A percentile compares a stretch with the other conserved stretches of the same genome.
Conservation (phyloP, 2,329 filamentous ascomycete species). For the Phaeophleospora eucalypticola region DNA sequence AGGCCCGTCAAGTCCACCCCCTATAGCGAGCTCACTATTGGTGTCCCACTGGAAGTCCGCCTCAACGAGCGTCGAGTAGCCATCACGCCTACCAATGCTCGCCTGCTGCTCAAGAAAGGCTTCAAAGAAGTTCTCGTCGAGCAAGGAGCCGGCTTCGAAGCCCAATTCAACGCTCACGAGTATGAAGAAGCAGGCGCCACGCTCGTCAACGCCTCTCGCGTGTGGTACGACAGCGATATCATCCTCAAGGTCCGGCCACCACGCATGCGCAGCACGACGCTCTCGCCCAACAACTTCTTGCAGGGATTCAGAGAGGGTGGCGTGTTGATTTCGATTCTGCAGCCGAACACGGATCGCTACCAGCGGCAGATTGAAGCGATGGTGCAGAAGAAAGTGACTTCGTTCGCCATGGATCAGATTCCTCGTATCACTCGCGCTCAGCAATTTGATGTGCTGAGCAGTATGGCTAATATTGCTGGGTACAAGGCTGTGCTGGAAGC, state of each 20-base stretch:
- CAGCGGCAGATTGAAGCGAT: slow-evolving; percentile 69
- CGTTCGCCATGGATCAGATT: slow-evolving; percentile 90
- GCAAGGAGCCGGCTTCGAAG: slow-evolving; percentile 70
- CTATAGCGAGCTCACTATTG: slow-evolving; percentile 69
- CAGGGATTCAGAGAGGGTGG: slow-evolving; percentile 63
- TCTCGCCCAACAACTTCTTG: slow-evolving; percentile 57
- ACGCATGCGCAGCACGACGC: slow-evolving; percentile 47
- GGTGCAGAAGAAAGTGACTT: slow-evolving; percentile 65
- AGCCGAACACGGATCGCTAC: slow-evolving; percentile 67
- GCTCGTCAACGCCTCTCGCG: slow-evolving; percentile 62
- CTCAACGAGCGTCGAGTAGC: slow-evolving; percentile 77
- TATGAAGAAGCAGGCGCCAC: slow-evolving; percentile 76
- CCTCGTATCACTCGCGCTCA: slow-evolving; percentile 85
- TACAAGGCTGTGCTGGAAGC: slow-evolving; percentile 90
- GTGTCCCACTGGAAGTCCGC: slow-evolving; percentile 74
- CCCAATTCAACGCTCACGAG: slow-evolving; percentile 72
- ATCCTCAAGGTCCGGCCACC: slow-evolving; percentile 80
- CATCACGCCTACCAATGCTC: slow-evolving; percentile 78
- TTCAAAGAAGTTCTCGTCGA: slow-evolving; percentile 74
- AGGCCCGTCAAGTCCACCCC: slow-evolving; percentile 42
- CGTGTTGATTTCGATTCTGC: slow-evolving; percentile 77
- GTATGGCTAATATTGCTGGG: slow-evolving; percentile 91
- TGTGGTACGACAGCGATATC: slow-evolving; percentile 74
- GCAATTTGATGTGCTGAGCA: slow-evolving; percentile 79
- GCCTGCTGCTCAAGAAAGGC: slow-evolving; percentile 78